phyloP scores from a whole-genome alignment of 2,329 filamentous ascomycete species.

The Periconia sp. region DNA sequence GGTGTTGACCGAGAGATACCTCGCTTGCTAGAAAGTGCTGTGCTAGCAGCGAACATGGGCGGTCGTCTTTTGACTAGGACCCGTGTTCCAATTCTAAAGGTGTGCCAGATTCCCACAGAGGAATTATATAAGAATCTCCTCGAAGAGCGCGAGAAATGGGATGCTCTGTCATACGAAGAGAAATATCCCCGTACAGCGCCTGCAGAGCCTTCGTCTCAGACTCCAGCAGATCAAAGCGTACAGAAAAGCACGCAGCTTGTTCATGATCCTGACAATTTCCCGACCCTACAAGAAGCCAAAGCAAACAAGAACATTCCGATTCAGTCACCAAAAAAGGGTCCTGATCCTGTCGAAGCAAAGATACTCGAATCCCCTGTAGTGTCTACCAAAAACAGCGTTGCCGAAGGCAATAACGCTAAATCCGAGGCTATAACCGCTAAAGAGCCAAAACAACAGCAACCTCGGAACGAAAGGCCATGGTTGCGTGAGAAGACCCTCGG shows the following conservation, averaged over 20 bases:
- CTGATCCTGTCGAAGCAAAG: conserved; percentile 2
- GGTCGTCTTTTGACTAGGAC: conserved; percentile 79
- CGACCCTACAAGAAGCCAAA: conserved; percentile 5
- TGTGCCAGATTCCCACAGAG: conserved; percentile 73
- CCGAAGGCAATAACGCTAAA: not conserved
- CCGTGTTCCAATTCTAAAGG: conserved; percentile 84
- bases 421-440: not conserved
- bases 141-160: conserved; percentile 74
- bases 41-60: conserved; percentile 75
- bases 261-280: conserved; percentile 14
- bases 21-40: conserved; percentile 74
- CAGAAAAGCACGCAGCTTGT: conserved; percentile 13
- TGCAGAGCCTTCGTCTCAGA: conserved; percentile 17
- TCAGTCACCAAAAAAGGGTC: conserved; percentile 8
- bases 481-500: conserved; percentile 54
- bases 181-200: conserved; percentile 42
- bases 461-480: conserved; percentile 45
- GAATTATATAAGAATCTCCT: conserved; percentile 66
- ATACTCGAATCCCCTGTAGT: conserved; percentile 1
- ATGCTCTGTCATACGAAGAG: conserved; percentile 58
- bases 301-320: conserved; percentile 7
- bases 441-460: conserved; percentile 24
- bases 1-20: conserved; percentile 67
- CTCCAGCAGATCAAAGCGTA: conserved; percentile 12
- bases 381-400: not conserved